Percentiles rank a stretch among this genome's conserved stretches.
Conservation (phyloP, 495 filamentous ascomycete species). For the Aspergillus sparsus region DNA sequence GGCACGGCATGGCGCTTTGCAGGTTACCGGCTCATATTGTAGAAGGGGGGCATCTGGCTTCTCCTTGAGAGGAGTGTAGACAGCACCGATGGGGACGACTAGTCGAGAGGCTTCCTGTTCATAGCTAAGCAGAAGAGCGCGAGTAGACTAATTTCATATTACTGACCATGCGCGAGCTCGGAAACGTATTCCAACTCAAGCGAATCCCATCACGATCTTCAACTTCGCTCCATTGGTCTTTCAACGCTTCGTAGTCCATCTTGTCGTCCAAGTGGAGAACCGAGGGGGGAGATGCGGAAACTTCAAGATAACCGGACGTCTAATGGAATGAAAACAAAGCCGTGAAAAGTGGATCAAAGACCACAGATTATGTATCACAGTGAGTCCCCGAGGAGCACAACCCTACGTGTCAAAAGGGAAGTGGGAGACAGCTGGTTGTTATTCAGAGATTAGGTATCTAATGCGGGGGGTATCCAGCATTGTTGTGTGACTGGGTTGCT, state of each 20-base stretch:
- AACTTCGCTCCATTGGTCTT: slow-evolving; percentile 96
- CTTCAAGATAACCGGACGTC: slow-evolving; percentile 31
- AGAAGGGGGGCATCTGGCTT: slow-evolving; percentile 86
- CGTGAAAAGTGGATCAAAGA: slow-evolving; percentile 19
- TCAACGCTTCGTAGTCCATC: slow-evolving; percentile 80
- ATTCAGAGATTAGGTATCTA: slow-evolving; percentile 22
- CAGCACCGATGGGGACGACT: slow-evolving; percentile 93
- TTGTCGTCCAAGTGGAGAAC: slow-evolving; percentile 33
- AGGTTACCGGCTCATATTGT: slow-evolving; percentile 96
- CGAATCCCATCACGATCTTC: slow-evolving; percentile 97
- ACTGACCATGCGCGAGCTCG: slow-evolving; percentile 92
- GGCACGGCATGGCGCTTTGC: slow-evolving; percentile 93
- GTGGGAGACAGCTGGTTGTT: slow-evolving; percentile 26
- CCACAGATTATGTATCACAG: slow-evolving; percentile 25
- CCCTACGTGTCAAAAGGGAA: slow-evolving; percentile 29
- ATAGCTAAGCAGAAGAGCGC: slow-evolving; percentile 26
- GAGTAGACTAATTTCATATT: slow-evolving; percentile 8
- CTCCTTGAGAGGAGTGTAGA: slow-evolving; percentile 97
- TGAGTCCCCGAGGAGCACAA: slow-evolving; percentile 36
- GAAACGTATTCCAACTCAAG: slow-evolving; percentile 99
- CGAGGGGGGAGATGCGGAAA: slow-evolving; percentile 25
- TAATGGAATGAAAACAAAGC: slow-evolving; percentile 23
- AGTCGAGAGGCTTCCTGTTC: slow-evolving; percentile 90
- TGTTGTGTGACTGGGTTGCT: slow-evolving; percentile 41
- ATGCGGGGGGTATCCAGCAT: slow-evolving; percentile 29